Evolutionary conservation across 2,329 filamentous ascomycete species (phyloP), one percentile per base, ranked within the genome.

Genomic region (Colletotrichum lindemuthianum): DNA sequence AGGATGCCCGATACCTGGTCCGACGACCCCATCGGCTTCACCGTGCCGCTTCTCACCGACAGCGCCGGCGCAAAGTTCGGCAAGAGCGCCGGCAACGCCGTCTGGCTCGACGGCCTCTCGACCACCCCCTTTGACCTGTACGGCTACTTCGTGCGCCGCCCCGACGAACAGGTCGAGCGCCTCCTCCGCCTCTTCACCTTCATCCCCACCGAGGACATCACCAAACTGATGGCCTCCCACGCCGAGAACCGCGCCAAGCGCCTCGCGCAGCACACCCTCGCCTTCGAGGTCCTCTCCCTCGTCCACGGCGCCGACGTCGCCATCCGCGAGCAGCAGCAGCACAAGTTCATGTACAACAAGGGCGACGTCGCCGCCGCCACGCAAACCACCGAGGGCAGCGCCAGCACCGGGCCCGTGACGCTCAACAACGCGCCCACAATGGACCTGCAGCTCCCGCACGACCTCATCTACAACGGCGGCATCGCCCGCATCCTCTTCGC

Each of bases 181-280:
- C 90, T 97, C 67, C 83, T 99, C 44, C 95, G 92, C 73, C 86
- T 97, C 24, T 93, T 99, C 74, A 99, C 96, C 0, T 97, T 99
- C 74, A 77, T 97, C 41, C 91, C 95, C 1, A 70, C 92, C 2
- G 73, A 83, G 8, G 76, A 87, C n/a, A 96, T 99, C 68, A 73
- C 82, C 3, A 72, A 81, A 12, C 76, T 92, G 56, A 91, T 98
- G 86, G 75, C 81, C 37, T 76, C 90, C 67, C 94, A 98, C 70
- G 78, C 77, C 8, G 68, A 82, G 34, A 85, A 94, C 60, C 91
- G 92, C 0, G 84, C 88, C 1, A 88, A 90, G 77, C 88, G 96
- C 36, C 75, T 88, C 60, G 93, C 95, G 3, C 95, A 99, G 71
- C 94, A 97, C 73, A 80, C 84, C 1, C 86, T 99, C 2, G 96